Base-by-base conservation (phyloP, 441 rosid species). In the Iberis amara region DNA sequence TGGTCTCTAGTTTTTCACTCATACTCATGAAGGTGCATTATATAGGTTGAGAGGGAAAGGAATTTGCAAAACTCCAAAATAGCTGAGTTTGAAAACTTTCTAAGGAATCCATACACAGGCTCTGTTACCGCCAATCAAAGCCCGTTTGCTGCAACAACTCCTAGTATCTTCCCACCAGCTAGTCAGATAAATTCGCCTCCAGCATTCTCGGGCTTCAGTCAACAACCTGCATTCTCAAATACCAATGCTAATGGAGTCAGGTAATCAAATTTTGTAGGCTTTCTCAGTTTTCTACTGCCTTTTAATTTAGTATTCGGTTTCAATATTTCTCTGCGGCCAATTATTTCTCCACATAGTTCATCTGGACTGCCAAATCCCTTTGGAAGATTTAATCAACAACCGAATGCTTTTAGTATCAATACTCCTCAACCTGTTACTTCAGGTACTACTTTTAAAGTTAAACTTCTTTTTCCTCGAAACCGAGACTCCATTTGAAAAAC, bases 21-120 rank as follows among this genome's bases (percentile, higher is more conserved):
- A 12, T 14, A 44, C 46, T 47, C 31, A 10, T 27, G 10, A 32
- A 8, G 36, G 23, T 59, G 27, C 57, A 33, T 66, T 11, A n/a
- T 31, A 83, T 47, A 92, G 98, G 80, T 84, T 51, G 96, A 84
- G 61, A 86, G 81, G 66, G 96, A 92, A 72, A 79, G 92, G 68
- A 81, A 55, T 68, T 61, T 81, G 59, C 80, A 78, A 8, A 82
- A 73, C 43, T 61, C 81, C 48, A 92, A 86, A 70, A 56, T 83
- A 73, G 60, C 63, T 1, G 88, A 89, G 78, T 84, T 84, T 59
- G 78, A 82, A 45, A 77, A 72, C 59, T 74, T 89, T 68, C 78
- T 82, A 28, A 81, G 47, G 38, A 73, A 57, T 62, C 92, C 96
- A 36, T 75, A 81, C 62, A 48, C 35, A 44, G 76, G 77, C 46